A percentile compares a stretch with the other conserved stretches of the same genome.
phyloP scores from a whole-genome alignment of 2,329 filamentous ascomycete genomes.

The Epichloe amarillans region DNA sequence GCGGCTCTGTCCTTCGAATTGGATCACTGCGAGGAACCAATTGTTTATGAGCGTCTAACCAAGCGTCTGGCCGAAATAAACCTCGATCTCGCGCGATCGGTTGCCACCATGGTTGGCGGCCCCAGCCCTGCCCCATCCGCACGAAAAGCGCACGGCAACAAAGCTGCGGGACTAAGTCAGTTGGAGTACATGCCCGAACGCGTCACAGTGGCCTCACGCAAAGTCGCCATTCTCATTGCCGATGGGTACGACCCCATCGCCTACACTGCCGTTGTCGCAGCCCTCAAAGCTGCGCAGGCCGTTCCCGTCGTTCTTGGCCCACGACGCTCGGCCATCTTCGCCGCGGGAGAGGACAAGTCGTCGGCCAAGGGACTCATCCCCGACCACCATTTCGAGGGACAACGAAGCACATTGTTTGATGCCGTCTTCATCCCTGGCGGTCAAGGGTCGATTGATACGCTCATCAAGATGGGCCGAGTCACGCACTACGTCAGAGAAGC shows the following conservation, averaged over 20 bases:
- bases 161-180: constrained; percentile 54
- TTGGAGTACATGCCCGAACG: constrained; percentile 48
- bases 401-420: constrained; percentile 72
- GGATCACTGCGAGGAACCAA: constrained; percentile 67
- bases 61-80: constrained; percentile 61
- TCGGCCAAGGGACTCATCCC: constrained; percentile 44
- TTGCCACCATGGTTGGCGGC: constrained; percentile 58
- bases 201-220: constrained; percentile 56
- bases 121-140: constrained; percentile 38
- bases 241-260: constrained; percentile 60
- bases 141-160: constrained; percentile 51
- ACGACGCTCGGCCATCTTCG: constrained; percentile 50
- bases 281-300: constrained; percentile 47
- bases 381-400: constrained; percentile 68
- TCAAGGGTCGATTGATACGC: constrained; percentile 43
- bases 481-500: constrained; percentile 68
- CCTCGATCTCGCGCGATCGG: constrained; percentile 50
- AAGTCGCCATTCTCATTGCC: constrained; percentile 62
- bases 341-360: constrained; percentile 42
- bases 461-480: constrained; percentile 57
- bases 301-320: constrained; percentile 61
- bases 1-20: constrained; percentile 65
- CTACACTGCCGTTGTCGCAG: constrained; percentile 52
- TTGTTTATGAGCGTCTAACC: constrained; percentile 60
- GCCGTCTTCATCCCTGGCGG: constrained; percentile 67